Evolutionary conservation across 805 yeast genomes (phyloP).

Genomic region (Zygosaccharomyces rouxii): DNA sequence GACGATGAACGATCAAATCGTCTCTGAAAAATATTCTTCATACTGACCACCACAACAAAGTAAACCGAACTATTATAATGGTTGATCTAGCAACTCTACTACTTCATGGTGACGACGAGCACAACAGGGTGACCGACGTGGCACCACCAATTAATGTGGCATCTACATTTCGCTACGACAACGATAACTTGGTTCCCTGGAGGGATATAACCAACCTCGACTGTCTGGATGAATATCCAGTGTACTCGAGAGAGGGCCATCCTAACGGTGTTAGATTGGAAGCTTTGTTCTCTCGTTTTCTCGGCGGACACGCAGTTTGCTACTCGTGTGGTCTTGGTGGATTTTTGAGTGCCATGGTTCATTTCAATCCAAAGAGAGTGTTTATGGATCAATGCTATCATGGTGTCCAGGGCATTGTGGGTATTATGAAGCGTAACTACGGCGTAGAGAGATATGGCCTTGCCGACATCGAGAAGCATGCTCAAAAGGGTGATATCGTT

Average conservation of each 20-base stretch:
- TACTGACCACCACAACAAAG: too few relatives aligned
- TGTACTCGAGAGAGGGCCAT: slow-evolving; percentile 72
- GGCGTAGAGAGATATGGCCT: slow-evolving; percentile 49
- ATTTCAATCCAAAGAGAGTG: slow-evolving; percentile 66
- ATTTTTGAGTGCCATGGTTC: slow-evolving; percentile 66
- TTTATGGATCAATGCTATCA: slow-evolving; percentile 81
- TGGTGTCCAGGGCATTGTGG: slow-evolving; percentile 72
- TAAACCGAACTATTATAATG: slow-evolving; percentile 6
- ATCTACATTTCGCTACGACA: slow-evolving; percentile 68
- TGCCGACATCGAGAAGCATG: slow-evolving; percentile 46
- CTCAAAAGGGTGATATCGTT: slow-evolving; percentile 62
- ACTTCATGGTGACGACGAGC: slow-evolving; percentile 68
- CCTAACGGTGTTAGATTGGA: slow-evolving; percentile 71
- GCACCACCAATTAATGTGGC: slow-evolving; percentile 78
- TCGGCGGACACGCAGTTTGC: slow-evolving; percentile 61
- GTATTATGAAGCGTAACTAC: slow-evolving; percentile 55
- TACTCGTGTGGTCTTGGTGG: slow-evolving; percentile 82
- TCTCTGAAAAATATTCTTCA: too few relatives aligned
- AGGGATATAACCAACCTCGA: slow-evolving; percentile 36
- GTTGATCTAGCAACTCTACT: slow-evolving; percentile 48
- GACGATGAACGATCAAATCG: too few relatives aligned
- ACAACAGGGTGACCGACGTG: slow-evolving; percentile 57
- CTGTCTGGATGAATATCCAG: slow-evolving; percentile 35
- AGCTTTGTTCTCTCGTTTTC: slow-evolving; percentile 51
- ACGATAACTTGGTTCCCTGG: slow-evolving; percentile 49